Evolutionary conservation across 106 monocot species (phyloP), one percentile per base, ranked within the genome.

Genomic region (Chionographis japonica): DNA sequence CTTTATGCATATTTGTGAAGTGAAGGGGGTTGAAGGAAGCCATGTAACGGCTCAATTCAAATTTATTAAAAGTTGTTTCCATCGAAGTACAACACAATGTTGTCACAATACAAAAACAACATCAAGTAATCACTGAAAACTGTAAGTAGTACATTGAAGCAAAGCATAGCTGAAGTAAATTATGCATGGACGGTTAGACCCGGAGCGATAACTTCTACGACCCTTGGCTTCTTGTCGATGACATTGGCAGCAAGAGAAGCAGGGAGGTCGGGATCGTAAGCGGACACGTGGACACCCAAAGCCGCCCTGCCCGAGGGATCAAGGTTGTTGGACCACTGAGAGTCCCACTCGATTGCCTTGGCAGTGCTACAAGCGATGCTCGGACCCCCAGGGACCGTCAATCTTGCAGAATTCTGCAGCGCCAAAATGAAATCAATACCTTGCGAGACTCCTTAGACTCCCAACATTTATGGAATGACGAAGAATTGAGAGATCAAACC

Each of bases 341-440:
- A 72, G 40, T 86, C 90, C 90, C 90, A 90, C 58, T 83, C 87
- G 37, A 90, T 72, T 8, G 90, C 90, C 57, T 78, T 79, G 2
- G 90, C 81, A 2, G 90, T 90, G 84, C 90, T 90, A 70, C 90
- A 90, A 6, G 90, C 90, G n/a, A 90, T 54, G 62, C 90, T 90
- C 14, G 83, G 83, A 8, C 90, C 90, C 39, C 86, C 86, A 2
- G 86, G 90, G 37, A 90, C 84, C 4, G 78, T 87, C 62, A 84
- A 19, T 61, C 86, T 83, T 19, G 90, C 86, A 54, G 90, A 81
- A 36, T 90, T 87, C 90, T 90, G 75, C 71, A 66, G 18, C 17
- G 56, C 12, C 20, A 51, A 69, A 6, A 46, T 19, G 64, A 18
- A 62, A 42, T 35, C 18, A 67, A 54, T 27, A 35, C n/a, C 38